A percentile compares a stretch with the other conserved stretches of the same genome.
Conservation (phyloP, 2,329 filamentous ascomycete species). For the Gyromitra esculenta region DNA sequence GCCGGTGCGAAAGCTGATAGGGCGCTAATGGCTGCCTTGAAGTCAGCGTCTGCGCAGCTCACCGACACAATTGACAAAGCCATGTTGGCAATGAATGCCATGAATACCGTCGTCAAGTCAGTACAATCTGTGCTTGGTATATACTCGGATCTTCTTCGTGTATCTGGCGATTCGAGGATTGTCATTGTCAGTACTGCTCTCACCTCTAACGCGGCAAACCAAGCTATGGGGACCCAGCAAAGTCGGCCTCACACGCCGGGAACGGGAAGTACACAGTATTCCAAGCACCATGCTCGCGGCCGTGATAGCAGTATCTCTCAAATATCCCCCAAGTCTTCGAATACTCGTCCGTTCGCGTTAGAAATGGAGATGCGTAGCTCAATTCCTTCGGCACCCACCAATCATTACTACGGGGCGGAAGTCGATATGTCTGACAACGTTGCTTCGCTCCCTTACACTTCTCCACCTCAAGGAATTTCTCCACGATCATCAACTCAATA, state of each 20-base stretch:
- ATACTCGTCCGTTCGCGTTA: constrained; percentile 18
- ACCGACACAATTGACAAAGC: constrained; percentile 45
- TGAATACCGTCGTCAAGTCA: constrained; percentile 38
- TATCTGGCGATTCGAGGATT: constrained; percentile 40
- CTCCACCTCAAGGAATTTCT: constrained; percentile 1
- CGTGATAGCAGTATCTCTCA: constrained; percentile 26
- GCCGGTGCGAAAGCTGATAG: constrained; percentile 33
- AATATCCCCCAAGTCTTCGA: constrained; percentile 30
- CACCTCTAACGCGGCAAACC: constrained; percentile 17
- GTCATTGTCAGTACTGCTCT: constrained; percentile 44
- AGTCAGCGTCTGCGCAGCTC: constrained; percentile 41
- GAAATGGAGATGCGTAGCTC: not conserved
- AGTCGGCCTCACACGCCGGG: not conserved
- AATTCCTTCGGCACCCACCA: not conserved
- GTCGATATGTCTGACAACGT: not conserved
- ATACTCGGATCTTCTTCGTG: constrained; percentile 45
- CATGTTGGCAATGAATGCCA: constrained; percentile 44
- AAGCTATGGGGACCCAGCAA: not conserved
- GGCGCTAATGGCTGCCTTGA: constrained; percentile 41
- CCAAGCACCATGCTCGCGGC: not conserved
- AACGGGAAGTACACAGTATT: not conserved
- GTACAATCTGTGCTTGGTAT: constrained; percentile 46
- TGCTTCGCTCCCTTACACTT: not conserved
- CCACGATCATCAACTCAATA: not conserved
- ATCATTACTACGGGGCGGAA: not conserved